Percentiles rank a stretch among this genome's conserved stretches.
phyloP scores from a whole-genome alignment of 73 alveolate genomes.

The Paraurostyla sp. region DNA sequence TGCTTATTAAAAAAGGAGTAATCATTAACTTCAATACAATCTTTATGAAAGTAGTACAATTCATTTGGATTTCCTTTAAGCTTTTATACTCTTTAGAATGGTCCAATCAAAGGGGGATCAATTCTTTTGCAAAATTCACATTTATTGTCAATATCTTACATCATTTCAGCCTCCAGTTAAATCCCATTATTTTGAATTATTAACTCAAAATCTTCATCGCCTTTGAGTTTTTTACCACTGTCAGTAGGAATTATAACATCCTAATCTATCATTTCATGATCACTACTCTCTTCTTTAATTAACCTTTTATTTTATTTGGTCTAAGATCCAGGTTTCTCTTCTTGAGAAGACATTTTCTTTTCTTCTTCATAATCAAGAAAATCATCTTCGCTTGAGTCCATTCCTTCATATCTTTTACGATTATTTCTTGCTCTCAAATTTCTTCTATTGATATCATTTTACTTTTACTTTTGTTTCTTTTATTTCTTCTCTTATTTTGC shows the following conservation, averaged over 20 bases:
- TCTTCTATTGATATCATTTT: background rate
- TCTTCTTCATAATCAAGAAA: slow-evolving; percentile 34
- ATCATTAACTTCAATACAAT: slow-evolving; percentile 41
- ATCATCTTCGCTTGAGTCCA: slow-evolving; percentile 25
- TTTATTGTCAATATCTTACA: background rate
- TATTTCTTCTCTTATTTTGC: background rate
- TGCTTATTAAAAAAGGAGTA: background rate
- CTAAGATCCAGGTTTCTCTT: background rate
- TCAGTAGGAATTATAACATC: slow-evolving; percentile 21
- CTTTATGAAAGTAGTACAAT: slow-evolving; percentile 29
- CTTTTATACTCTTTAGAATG: background rate
- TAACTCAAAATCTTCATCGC: slow-evolving; percentile 57
- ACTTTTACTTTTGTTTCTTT: background rate
- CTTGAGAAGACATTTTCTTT: background rate
- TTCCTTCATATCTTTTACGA: background rate
- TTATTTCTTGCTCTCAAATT: background rate
- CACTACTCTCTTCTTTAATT: slow-evolving; percentile 1
- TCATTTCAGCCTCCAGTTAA: background rate
- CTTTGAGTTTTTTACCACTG: background rate
- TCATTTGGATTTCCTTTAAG: background rate
- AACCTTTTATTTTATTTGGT: background rate
- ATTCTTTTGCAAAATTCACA: slow-evolving; percentile 60
- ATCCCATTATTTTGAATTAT: too few relatives aligned
- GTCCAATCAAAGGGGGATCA: slow-evolving; percentile 46
- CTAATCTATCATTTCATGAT: background rate